Evolutionary conservation across 129 eudicot species (phyloP), one percentile per base, ranked within the genome.

Genomic region (Centrapalus pauciflorus): DNA sequence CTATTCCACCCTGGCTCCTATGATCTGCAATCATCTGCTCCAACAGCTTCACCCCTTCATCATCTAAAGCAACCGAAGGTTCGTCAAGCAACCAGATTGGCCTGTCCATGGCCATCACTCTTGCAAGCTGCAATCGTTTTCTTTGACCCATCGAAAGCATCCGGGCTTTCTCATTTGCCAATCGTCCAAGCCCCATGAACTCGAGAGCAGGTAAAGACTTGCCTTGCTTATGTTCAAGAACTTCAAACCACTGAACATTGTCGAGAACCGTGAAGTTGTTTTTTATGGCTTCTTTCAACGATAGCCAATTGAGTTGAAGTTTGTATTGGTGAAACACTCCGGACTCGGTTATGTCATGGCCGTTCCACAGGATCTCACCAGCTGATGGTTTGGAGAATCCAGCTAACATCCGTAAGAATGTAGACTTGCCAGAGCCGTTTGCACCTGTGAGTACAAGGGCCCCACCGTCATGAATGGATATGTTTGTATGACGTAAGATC

Each of bases 61-160:
- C 91, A 80, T 92, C 98, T 38, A 92, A 60, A 8, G 98, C 98
- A 48, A 93, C 98, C 0, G 98, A 88, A 16, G 98, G 98, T 74
- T 93, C 98, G 61, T 93, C 98, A 43, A 93, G 95, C 84, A 93
- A 67, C 98, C 98, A 93, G 30, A 93, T 93, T 1, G 95, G 98
- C 61, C 98, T 79, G 60, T 93, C 98, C 41, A 93, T 88, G 1
- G 98, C 98, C 49, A 93, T 71, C 40, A 93, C 61, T 75, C 98
- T 85, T 13, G 98, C 98, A 34, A 93, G 89, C 75, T 88, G 96
- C 55, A 93, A 61, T 73, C 98, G 77, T 76, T 93, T 93, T 35
- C 98, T 76, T 64, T 93, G 96, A 14, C 98, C 98, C 96, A 85
- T 85, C 5, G 98, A 93, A 8, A 93, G 95, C 91, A 93, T 85